Percentiles rank a stretch among this genome's conserved stretches.
Evolutionary conservation across 257 asterid species (phyloP).

Genomic region (Haberlea rhodopensis): DNA sequence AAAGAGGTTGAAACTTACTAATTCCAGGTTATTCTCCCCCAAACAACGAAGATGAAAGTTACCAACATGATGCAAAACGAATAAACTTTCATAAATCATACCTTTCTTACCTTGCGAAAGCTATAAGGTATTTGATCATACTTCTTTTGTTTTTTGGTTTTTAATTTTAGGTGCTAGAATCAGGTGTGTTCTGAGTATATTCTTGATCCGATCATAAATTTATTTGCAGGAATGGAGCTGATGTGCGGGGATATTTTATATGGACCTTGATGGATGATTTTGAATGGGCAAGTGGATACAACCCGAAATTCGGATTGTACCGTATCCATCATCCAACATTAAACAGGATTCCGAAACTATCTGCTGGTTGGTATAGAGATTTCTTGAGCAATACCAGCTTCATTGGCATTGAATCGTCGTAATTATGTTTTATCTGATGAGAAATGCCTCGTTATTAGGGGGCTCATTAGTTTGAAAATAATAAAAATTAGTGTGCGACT

Average conservation of each 20-base stretch:
- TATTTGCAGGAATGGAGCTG: constrained; percentile 51
- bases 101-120: constrained; percentile 52
- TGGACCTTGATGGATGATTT: constrained; percentile 80
- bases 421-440: background rate
- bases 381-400: constrained; percentile 41
- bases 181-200: background rate
- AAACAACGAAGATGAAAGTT: constrained; percentile 20
- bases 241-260: constrained; percentile 67
- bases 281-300: constrained; percentile 61
- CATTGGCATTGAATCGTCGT: constrained; percentile 1
- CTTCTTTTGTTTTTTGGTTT: background rate
- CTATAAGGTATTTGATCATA: constrained; percentile 49
- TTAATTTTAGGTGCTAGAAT: constrained; percentile 9
- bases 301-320: constrained; percentile 49
- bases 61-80: constrained; percentile 47
- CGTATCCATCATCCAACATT: constrained; percentile 38
- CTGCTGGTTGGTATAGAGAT: constrained; percentile 59
- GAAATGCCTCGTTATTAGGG: background rate
- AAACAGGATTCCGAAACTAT: constrained; percentile 53
- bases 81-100: constrained; percentile 50
- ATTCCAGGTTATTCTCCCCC: constrained; percentile 66
- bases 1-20: constrained; percentile 7
- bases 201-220: background rate
- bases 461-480: no score
- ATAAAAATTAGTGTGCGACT: no score